These are phyloP conservation scores for Pseudonitzschia multistriata DNA, from an alignment of 108 stramenopile genomes.

Conservation along the genomic window DNA sequence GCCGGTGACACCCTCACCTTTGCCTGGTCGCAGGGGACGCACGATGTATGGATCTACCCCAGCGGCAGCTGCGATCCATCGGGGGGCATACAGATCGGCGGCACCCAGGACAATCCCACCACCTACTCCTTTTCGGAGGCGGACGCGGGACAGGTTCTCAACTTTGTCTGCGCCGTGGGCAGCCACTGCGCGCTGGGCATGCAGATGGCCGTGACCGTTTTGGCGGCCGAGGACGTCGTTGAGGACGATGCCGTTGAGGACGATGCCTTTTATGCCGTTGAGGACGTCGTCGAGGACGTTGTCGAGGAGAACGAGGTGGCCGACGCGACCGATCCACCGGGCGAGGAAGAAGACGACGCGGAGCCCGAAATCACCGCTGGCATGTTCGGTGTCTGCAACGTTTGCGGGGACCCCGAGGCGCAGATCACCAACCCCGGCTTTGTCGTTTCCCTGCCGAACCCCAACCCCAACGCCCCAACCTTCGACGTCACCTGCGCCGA, in stretches of 20 bases:
- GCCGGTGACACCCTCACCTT: conserved; percentile 25
- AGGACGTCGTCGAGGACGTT: too few species aligned
- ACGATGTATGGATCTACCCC: conserved; percentile 31
- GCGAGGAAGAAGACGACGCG: neutral
- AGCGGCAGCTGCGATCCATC: conserved; percentile 15
- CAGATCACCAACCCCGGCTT: neutral
- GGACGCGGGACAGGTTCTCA: conserved; percentile 11
- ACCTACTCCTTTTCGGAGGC: conserved; percentile 15
- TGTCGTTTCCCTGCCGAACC: neutral
- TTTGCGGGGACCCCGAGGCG: conserved; percentile 2
- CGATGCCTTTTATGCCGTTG: neutral
- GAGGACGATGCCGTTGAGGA: neutral
- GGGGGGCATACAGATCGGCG: neutral
- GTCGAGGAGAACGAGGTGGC: too few species aligned
- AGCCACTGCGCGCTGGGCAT: conserved; percentile 11
- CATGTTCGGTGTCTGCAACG: neutral
- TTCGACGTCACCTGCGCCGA: neutral
- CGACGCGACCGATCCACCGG: too few species aligned
- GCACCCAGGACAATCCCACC: neutral
- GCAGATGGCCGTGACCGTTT: conserved; percentile 13
- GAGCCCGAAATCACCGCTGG: neutral
- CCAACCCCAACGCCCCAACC: neutral
- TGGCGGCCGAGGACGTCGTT: neutral
- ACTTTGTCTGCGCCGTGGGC: conserved; percentile 23
- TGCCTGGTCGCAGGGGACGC: conserved; percentile 11